A percentile compares a stretch with the other conserved stretches of the same genome.
Conservation (phyloP, 768 basidiomycete genomes). For the Astraeus odoratus region DNA sequence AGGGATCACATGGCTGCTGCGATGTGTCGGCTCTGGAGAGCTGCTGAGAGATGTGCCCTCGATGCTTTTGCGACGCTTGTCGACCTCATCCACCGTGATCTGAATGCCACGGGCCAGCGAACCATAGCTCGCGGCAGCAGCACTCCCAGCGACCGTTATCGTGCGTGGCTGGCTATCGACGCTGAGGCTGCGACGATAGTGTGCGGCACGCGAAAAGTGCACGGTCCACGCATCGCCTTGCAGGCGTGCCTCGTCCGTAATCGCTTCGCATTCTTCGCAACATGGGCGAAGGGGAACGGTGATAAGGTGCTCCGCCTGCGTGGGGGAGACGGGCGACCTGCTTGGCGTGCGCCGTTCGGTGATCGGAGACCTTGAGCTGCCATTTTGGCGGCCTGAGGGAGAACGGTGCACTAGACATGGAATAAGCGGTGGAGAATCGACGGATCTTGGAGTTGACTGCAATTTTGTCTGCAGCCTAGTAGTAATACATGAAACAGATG, state of each 20-base stretch:
- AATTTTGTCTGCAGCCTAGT: constrained; percentile 37
- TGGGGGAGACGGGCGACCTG: constrained; percentile 26
- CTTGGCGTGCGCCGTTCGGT: constrained; percentile 13
- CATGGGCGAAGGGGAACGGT: constrained; percentile 70
- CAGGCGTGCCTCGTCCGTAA: constrained; percentile 49
- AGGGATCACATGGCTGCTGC: neutral
- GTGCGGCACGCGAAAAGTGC: constrained; percentile 57
- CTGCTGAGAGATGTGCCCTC: constrained; percentile 18
- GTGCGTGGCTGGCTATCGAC: constrained; percentile 25
- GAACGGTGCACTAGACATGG: constrained; percentile 51
- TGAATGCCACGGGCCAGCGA: constrained; percentile 23
- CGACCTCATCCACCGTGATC: constrained; percentile 58
- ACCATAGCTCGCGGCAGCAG: constrained; percentile 20
- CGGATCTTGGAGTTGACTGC: constrained; percentile 34
- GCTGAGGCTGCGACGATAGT: constrained; percentile 47
- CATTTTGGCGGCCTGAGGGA: constrained; percentile 15
- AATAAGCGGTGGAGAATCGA: constrained; percentile 32
- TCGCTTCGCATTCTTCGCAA: constrained; percentile 54
- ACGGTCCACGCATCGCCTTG: constrained; percentile 57
- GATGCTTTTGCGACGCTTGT: constrained; percentile 45
- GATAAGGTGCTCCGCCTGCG: constrained; percentile 31
- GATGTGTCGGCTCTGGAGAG: neutral
- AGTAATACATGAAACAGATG: neutral
- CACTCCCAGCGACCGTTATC: constrained; percentile 24
- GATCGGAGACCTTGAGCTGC: constrained; percentile 4